Evolutionary conservation across 768 basidiomycete genomes (phyloP), one percentile per base, ranked within the genome.

Genomic region (Russula olivacea): DNA sequence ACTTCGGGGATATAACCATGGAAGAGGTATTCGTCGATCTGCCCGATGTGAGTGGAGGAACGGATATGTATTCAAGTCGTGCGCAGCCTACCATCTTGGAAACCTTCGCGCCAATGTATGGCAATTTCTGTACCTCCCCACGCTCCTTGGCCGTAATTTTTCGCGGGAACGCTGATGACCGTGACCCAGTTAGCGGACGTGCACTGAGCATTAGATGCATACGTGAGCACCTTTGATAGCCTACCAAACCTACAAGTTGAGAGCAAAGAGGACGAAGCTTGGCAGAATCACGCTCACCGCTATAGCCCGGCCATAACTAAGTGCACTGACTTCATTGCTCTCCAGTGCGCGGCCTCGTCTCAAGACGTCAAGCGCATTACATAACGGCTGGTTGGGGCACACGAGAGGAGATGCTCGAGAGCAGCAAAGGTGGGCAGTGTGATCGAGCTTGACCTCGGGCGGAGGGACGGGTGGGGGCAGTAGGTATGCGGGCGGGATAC

Each of bases 271-370:
- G 9, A 34, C 15, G 51, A 48, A 32, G 73, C 84, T 66, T 30
- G 19, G 48, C 3, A 48, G 47, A 32, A 10, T 17, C n/a, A 34
- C 15, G 10, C 63, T 55, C 70, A 87, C 87, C n/a, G 84, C 79
- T 66, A 91, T 84, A 2, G 87, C 84, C 53, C 89, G 79, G 38
- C 84, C 78, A 66, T 93, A 93, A 64, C 84, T 85, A 53, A 93
- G 73, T 45, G 85, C 83, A 68, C 87, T 89, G 32, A 82, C 76
- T 23, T 79, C 77, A 55, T 88, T 80, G 14, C 87, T 85, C 69
- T 93, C 91, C 1, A 90, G 74, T 51, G 82, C 77, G 50, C 91
- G 78, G 28, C 79, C 76, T 40, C 76, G 79, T 19, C 80, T 79
- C 34, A 93, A 79, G 19, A 87, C 72, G 32, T 78, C 79, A 14